Evolutionary conservation across 2,329 filamentous ascomycete genomes (phyloP), one percentile per base, ranked within the genome.

Genomic region (Domatiomyces catenatus): DNA sequence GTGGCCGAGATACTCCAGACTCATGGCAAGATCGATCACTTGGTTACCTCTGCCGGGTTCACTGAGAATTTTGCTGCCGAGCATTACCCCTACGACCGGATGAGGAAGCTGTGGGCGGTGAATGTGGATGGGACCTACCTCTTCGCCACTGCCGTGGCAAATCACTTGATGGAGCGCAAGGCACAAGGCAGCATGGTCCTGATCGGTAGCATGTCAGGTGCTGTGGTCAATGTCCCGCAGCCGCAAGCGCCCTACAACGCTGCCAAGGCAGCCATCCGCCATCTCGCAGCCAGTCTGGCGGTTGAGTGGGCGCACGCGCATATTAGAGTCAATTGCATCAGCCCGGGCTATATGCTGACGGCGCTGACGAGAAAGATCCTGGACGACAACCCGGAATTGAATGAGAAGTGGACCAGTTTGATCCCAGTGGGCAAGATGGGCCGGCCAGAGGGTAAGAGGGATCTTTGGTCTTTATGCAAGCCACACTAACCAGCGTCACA

Each of bases 381-480:
- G 22, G 84, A 92, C 56, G 87, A 94, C 53, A 93, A 94, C 67
- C 88, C 89, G 18, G 86, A 92, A 50, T 79, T 96, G 42, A 85
- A 88, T 67, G 76, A 82, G 63, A 83, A 92, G 68, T 96, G 90
- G 90, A 93, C 81, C 12, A 89, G 84, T 1, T 75, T 94, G 49
- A 96, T 95, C 54, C 92, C 92, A 0, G 81, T 86, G 63, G 90
- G 88, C 52, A 90, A 90, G 71, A 94, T 96, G 86, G 90, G 90
- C 22, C 76, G 81, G 48, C 90, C 90, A 1, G 81, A 89, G 64
- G 56, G 43, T 45, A 19, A 20, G 43, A 19, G 17, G 43, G 10
- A 3, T 15, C 8, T 19, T n/a, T 20, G 10, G 43, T 26, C 22
- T 1, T 18, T 45, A 26, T 45, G 32, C 43, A 45, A 45, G 19